Evolutionary conservation across 2,329 filamentous ascomycete species (phyloP).

Genomic region (Epichloe hybrida): DNA sequence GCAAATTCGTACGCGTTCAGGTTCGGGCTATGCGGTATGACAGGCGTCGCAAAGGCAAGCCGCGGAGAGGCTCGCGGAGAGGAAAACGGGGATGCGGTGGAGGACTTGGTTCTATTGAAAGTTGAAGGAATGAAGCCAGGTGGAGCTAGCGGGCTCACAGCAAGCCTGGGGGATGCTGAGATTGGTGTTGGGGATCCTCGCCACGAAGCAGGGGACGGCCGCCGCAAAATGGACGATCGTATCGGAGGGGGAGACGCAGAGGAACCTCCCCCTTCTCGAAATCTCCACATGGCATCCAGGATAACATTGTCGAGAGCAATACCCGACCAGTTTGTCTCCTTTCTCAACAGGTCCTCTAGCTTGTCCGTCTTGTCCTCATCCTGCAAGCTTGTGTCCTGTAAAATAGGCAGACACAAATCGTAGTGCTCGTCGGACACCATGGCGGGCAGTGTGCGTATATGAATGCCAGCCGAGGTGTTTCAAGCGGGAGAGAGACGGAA

Average conservation of each 20-base stretch:
- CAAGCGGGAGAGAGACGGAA: background rate
- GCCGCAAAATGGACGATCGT: conserved; percentile 78
- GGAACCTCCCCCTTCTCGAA: conserved; percentile 52
- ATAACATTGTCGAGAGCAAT: conserved; percentile 76
- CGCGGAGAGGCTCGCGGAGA: conserved; percentile 88
- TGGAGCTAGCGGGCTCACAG: conserved; percentile 70
- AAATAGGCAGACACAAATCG: conserved; percentile 77
- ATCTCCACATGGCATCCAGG: conserved; percentile 81
- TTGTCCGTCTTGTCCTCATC: conserved; percentile 94
- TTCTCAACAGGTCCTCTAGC: conserved; percentile 72
- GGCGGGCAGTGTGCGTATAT: conserved; percentile 13
- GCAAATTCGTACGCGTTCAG: conserved; percentile 91
- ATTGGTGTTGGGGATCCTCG: conserved; percentile 70
- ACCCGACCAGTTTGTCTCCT: conserved; percentile 65
- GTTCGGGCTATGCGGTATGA: conserved; percentile 85
- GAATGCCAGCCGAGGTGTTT: background rate
- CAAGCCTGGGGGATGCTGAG: conserved; percentile 63
- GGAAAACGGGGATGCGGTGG: conserved; percentile 76
- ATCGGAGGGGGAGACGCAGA: conserved; percentile 69
- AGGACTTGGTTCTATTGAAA: conserved; percentile 62
- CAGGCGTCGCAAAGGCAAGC: conserved; percentile 76
- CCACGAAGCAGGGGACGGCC: conserved; percentile 89
- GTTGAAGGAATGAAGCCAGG: conserved; percentile 70
- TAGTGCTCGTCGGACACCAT: conserved; percentile 94
- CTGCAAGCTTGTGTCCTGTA: conserved; percentile 69